phyloP scores from a whole-genome alignment of 1,284 basidiomycete genomes.

The Gomphus sp. region DNA sequence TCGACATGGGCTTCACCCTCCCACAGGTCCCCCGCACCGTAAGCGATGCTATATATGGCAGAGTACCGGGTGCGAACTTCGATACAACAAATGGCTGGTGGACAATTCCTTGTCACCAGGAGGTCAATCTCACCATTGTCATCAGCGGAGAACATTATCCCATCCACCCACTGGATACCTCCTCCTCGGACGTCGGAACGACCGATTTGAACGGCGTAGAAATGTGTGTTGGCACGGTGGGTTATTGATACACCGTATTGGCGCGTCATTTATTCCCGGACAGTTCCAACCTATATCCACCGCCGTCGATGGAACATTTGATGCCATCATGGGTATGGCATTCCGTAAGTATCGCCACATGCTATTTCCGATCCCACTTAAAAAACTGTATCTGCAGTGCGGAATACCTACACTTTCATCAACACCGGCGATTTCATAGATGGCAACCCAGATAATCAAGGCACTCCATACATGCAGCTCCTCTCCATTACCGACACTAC shows the following conservation, averaged over 20 bases:
- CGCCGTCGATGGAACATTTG: conserved; percentile 53
- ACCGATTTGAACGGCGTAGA: conserved; percentile 45
- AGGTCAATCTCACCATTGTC: conserved; percentile 59
- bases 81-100: conserved; percentile 45
- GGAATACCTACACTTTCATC: conserved; percentile 54
- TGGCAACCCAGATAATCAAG: conserved; percentile 24
- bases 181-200: conserved; percentile 54
- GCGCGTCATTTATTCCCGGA: conserved; percentile 10
- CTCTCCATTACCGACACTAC: conserved; percentile 35
- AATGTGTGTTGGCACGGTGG: conserved; percentile 59
- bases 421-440: conserved; percentile 49
- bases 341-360: conserved; percentile 43
- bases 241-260: conserved; percentile 19
- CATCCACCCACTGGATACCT: conserved; percentile 63
- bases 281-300: conserved; percentile 77
- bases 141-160: conserved; percentile 62
- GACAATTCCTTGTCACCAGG: conserved; percentile 65
- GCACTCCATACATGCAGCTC: conserved; percentile 50
- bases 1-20: conserved; percentile 66
- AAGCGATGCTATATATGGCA: conserved; percentile 72
- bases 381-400: conserved; percentile 34
- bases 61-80: conserved; percentile 65
- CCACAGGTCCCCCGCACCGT: conserved; percentile 64
- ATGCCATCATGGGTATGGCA: conserved; percentile 74
- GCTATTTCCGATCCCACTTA: neutral